phyloP scores from a whole-genome alignment of 306 rosid genomes.

The Casuarina glauca region DNA sequence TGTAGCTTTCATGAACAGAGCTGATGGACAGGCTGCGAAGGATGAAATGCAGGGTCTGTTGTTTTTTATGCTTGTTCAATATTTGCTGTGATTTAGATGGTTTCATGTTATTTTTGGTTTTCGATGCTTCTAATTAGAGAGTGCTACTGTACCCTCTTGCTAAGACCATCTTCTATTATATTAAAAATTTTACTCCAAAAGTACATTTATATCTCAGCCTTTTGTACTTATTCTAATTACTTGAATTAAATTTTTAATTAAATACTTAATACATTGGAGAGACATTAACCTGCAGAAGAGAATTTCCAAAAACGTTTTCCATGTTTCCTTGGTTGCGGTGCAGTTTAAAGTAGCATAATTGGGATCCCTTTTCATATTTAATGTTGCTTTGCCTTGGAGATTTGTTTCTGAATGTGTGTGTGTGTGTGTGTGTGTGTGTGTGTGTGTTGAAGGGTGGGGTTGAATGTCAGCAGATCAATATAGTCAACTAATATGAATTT shows the following conservation, averaged over 20 bases:
- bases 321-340: too few species aligned
- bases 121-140: neutral
- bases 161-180: neutral
- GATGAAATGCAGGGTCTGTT: constrained; percentile 98
- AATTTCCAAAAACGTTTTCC: too few species aligned
- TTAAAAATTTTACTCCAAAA: neutral
- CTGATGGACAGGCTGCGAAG: constrained; percentile 98
- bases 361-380: too few species aligned
- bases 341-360: too few species aligned
- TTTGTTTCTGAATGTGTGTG: neutral
- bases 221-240: neutral
- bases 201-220: neutral
- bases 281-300: too few species aligned
- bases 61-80: constrained; percentile 10
- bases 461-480: neutral
- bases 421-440: neutral
- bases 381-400: neutral
- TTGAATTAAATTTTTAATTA: neutral
- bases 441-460: too few species aligned
- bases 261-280: too few species aligned
- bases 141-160: neutral
- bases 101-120: too few species aligned
- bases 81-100: neutral
- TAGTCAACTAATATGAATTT: neutral
- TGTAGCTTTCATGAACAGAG: constrained; percentile 99